Evolutionary conservation across 1,284 basidiomycete species (phyloP).

Genomic region (Apiotrichum gamsii): DNA sequence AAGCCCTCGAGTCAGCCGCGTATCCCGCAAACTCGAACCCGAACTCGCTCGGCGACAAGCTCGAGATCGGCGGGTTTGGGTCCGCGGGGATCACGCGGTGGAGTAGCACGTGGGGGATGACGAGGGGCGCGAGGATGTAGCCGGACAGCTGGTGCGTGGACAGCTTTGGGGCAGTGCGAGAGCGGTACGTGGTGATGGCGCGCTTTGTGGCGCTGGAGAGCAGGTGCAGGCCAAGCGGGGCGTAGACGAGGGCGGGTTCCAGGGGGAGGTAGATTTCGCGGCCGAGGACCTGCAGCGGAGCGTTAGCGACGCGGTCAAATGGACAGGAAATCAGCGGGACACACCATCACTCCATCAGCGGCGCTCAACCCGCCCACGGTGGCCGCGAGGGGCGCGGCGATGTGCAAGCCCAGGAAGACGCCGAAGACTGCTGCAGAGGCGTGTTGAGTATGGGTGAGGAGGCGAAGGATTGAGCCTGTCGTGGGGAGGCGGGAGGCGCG

Average conservation of each 20-base stretch:
- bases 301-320: background rate
- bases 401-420: constrained; percentile 38
- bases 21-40: constrained; percentile 41
- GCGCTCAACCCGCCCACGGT: constrained; percentile 27
- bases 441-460: constrained; percentile 40
- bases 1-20: constrained; percentile 20
- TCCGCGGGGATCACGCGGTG: constrained; percentile 35
- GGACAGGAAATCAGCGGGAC: constrained; percentile 3
- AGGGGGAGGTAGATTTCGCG: constrained; percentile 39
- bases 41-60: constrained; percentile 35
- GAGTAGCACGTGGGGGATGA: constrained; percentile 27
- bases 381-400: constrained; percentile 38
- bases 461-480: constrained; percentile 22
- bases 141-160: constrained; percentile 24
- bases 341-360: constrained; percentile 38
- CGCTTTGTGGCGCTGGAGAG: constrained; percentile 25
- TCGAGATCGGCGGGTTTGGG: constrained; percentile 23
- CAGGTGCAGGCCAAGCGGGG: constrained; percentile 33
- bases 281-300: constrained; percentile 26
- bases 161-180: constrained; percentile 5
- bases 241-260: constrained; percentile 34
- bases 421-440: constrained; percentile 39
- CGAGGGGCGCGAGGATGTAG: constrained; percentile 27
- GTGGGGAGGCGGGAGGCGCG: no score
- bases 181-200: constrained; percentile 15